Conservation (phyloP, 163 green algal species). For the Smithsoniella earleae region DNA sequence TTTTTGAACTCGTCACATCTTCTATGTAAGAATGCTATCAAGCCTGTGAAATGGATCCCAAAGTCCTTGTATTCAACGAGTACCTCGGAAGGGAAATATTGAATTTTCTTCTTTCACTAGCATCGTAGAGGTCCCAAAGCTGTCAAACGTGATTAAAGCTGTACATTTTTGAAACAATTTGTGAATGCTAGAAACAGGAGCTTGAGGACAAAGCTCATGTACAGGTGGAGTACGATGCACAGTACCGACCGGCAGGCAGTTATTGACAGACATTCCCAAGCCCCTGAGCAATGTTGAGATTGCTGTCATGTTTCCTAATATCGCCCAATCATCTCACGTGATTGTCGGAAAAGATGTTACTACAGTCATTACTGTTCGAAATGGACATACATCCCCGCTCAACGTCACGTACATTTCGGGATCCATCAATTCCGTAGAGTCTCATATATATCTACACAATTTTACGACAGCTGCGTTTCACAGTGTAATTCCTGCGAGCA, state of each 20-base stretch:
- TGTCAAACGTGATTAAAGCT: no score
- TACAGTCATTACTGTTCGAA: slow-evolving; percentile 12
- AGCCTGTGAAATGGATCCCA: no score
- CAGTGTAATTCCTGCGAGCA: background rate
- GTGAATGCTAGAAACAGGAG: no score
- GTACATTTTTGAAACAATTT: no score
- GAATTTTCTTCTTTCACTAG: no score
- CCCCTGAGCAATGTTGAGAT: background rate
- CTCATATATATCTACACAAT: slow-evolving; percentile 11
- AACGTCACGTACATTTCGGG: slow-evolving; percentile 12
- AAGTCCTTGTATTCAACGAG: no score
- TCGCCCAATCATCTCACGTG: slow-evolving; percentile 3
- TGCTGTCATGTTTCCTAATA: background rate
- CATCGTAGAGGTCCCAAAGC: no score
- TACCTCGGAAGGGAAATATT: no score
- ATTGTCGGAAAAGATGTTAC: slow-evolving; percentile 18
- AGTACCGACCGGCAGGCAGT: background rate
- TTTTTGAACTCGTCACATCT: no score
- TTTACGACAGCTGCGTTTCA: slow-evolving; percentile 10
- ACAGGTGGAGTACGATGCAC: no score
- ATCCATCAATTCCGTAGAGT: slow-evolving; percentile 19
- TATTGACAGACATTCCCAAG: slow-evolving; percentile 16
- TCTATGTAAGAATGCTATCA: no score
- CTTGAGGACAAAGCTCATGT: no score
- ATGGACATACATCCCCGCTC: background rate